A percentile compares a stretch with the other conserved stretches of the same genome.
Evolutionary conservation across 495 filamentous ascomycete species (phyloP).

Genomic region (Pyrenopolyporus hunteri): DNA sequence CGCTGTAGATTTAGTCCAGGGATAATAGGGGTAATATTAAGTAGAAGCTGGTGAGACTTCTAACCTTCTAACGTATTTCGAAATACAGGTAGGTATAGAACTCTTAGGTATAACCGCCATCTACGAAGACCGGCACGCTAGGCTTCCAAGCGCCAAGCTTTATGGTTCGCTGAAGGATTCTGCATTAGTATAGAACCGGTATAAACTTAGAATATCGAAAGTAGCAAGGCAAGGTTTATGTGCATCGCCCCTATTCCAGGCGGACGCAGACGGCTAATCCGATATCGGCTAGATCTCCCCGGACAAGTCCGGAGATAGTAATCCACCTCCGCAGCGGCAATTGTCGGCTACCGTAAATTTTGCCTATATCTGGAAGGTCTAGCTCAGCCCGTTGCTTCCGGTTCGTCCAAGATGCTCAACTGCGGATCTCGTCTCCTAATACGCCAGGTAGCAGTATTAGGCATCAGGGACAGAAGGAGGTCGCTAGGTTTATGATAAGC

Average conservation of each 20-base stretch:
- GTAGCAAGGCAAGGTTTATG: no score
- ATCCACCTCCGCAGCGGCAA: conserved; percentile 19
- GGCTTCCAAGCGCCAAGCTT: no score
- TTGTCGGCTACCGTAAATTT: not conserved
- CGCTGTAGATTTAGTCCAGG: no score
- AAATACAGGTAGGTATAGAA: not conserved
- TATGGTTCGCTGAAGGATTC: no score
- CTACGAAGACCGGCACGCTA: no score
- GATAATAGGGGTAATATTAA: no score
- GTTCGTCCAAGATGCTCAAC: not conserved
- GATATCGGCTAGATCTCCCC: not conserved
- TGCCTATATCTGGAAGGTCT: conserved; percentile 6
- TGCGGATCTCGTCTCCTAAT: conserved; percentile 4
- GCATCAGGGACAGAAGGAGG: not conserved
- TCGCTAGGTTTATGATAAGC: no score
- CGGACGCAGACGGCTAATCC: no score
- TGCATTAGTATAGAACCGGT: no score
- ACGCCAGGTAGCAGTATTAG: not conserved
- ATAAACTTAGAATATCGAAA: no score
- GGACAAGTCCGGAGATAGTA: not conserved
- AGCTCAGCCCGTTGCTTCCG: not conserved
- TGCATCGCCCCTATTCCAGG: no score
- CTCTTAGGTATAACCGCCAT: not conserved
- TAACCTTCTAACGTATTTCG: not conserved
- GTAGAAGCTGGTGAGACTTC: no score